These are phyloP conservation scores for Ascoidea rubescens DNA, from an alignment of 805 yeast genomes.

Conservation along the genomic window DNA sequence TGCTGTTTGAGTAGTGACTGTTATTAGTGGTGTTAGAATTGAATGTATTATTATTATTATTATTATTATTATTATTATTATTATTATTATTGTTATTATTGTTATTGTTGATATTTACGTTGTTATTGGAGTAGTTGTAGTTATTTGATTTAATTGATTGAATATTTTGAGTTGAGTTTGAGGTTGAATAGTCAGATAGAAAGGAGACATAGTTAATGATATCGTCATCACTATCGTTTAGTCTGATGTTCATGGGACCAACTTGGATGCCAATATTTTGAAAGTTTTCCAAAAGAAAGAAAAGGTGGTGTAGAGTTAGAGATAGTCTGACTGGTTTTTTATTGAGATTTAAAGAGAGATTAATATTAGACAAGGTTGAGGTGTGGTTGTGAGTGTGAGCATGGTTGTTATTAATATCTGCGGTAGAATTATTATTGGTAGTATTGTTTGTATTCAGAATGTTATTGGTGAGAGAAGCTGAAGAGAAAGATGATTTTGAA, in stretches of 20 bases:
- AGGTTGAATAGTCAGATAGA: conserved; percentile 31
- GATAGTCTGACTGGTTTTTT: conserved; percentile 40
- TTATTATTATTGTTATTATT: not conserved
- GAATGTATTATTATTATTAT: conserved; percentile 15
- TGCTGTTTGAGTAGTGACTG: conserved; percentile 28
- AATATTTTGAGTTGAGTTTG: conserved; percentile 12
- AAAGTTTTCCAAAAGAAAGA: conserved; percentile 44
- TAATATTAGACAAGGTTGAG: not conserved
- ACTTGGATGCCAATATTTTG: conserved; percentile 32
- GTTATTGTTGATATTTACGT: not conserved
- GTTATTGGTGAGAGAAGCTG: not conserved
- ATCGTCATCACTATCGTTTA: conserved; percentile 41
- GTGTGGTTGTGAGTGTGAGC: conserved; percentile 7
- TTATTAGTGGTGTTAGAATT: conserved; percentile 12
- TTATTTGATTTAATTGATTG: not conserved
- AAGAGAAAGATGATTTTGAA: not conserved
- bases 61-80: conserved; percentile 15
- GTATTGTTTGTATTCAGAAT: not conserved
- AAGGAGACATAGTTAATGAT: conserved; percentile 36
- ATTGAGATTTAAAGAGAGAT: not conserved
- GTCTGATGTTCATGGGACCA: conserved; percentile 48
- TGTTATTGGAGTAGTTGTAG: not conserved
- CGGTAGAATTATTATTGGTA: not conserved
- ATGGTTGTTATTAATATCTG: not conserved
- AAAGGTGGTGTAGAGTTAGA: conserved; percentile 49